Evolutionary conservation across 768 basidiomycete genomes (phyloP), one percentile per base, ranked within the genome.

Genomic region (Pholiota molesta): DNA sequence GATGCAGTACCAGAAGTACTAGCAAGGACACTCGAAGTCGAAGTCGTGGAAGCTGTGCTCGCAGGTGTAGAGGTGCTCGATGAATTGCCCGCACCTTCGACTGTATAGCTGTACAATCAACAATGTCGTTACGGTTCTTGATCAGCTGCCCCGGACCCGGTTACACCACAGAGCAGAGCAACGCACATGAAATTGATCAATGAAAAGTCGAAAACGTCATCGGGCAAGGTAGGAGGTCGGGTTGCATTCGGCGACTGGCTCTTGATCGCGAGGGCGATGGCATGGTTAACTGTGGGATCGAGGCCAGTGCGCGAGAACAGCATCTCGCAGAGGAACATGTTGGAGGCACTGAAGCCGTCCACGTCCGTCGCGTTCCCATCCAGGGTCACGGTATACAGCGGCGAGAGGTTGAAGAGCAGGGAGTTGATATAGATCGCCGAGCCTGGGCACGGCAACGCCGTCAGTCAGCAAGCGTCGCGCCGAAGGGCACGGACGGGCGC

Each of bases 141-240:
- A 29, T 6, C 29, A 29, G 29, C 29, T 3, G 29, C 6, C 6
- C n/a, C n/a, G n/a, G 6, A 29, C 29, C 29, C 29, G 29, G 29
- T 29, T 29, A 29, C 3, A 29, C 3, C 6, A 29, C 29, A 29
- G 29, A 3, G 6, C 29, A 29, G 6, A 6, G 29, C 6, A 6
- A 47, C 66, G 54, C 39, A 66, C 66, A 66, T 64, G 21, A 66
- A 64, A 35, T 57, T 47, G 28, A 47, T 57, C 14, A 57, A 28
- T 10, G 56, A 57, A 39, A 57, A 45, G 9, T 5, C 29, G 17
- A 28, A 47, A 2, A 44, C 14, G 4, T 13, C 40, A 42, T n/a
- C 45, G 2, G 29, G 3, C 29, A 29, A n/a, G n/a, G n/a, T n/a
- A n/a, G n/a, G n/a, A n/a, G n/a, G 3, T 29, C 29, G 3, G 6